Evolutionary conservation across 2,329 filamentous ascomycete species (phyloP), one percentile per base, ranked within the genome.

Genomic region (Malbranchea cinnamomea): DNA sequence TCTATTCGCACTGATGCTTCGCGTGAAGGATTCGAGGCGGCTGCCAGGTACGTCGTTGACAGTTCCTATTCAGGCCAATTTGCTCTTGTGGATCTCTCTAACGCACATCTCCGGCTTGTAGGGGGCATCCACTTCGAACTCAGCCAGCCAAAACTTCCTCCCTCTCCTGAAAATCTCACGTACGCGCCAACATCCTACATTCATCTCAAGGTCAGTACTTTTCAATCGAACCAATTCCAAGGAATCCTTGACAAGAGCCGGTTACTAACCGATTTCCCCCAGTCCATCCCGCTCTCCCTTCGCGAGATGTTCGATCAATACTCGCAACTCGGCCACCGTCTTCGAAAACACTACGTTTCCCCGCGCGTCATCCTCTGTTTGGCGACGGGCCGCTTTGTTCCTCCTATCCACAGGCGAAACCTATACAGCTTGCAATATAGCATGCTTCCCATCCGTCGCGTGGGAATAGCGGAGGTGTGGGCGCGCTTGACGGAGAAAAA

Each of bases 301-400:
- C 71, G 76, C n/a, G 81, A 80, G 45, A 95, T 95, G 73, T 95
- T 98, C 55, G 73, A 91, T 37, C 85, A 95, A 47, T 98, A 98
- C 57, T 93, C 91, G 49, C 84, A 94, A 52, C 82, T 98, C 46
- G 84, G 79, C 16, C 74, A 81, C 39, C 82, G 89, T 27, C 82
- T 98, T 38, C 77, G 83, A 34, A 93, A 92, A 52, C 89, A 98
- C 57, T 98, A 98, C 52, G 67, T 95, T 24, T 87, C 84, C 0
- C 83, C 83, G 0, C 71, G 76, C 9, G 91, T 98, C 12, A 70
- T 95, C 27, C 66, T 93, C 22, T 89, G 83, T 45, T 74, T 98
- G 2, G 63, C 85, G 14, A 92, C 83, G 0, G 89, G 89, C 35
- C 80, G 79, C 37, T 94, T 94, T 41, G 84, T 95, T 2, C 89